Base-by-base conservation (phyloP, 148 eudicot species). In the Cornus kousa region DNA sequence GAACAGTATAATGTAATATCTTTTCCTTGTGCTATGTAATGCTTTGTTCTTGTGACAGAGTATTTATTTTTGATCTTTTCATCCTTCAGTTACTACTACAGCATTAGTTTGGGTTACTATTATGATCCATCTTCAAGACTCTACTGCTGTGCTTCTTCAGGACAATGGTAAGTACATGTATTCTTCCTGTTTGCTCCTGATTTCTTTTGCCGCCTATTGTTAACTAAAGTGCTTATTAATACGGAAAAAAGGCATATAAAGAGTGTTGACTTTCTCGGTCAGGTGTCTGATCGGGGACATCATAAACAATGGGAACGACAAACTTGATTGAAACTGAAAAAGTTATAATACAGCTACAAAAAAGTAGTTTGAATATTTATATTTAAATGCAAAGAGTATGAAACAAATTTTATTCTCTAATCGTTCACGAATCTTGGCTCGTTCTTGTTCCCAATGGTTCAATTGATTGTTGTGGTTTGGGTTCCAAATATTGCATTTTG, bases 41-140 rank as follows among this genome's bases (percentile, higher is more conserved):
- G 20, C 20, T 73, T 35, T 62, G 33, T 22, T 43, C 31, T 55
- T 20, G 48, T 43, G 48, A 74, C 32, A 13, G 20, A 35, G 8
- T 5, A 12, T 75, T 70, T 5, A 33, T 35, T 16, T 5, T 75
- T 70, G 5, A 16, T 71, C 50, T 40, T 10, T 71, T 48, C 66
- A 55, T 84, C 71, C 67, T 46, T 39, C n/a, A 95, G 99, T 53
- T 95, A 93, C 84, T 95, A 95, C 87, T 95, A 93, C 89, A 95
- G 97, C 84, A 91, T 90, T 87, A 91, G 91, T 80, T 85, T 82
- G 68, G 99, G 97, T 50, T 95, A 91, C 81, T 95, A 93, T 72
- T 95, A 95, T 88, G 99, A 95, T 74, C 88, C 99, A 20, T 84
- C 93, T 50, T 85, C 97, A 0, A 87, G 91, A 74, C 80, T 95